These are phyloP conservation scores for Moniliophthora roreri DNA, from an alignment of 1,284 basidiomycete species.

Conservation along the genomic window DNA sequence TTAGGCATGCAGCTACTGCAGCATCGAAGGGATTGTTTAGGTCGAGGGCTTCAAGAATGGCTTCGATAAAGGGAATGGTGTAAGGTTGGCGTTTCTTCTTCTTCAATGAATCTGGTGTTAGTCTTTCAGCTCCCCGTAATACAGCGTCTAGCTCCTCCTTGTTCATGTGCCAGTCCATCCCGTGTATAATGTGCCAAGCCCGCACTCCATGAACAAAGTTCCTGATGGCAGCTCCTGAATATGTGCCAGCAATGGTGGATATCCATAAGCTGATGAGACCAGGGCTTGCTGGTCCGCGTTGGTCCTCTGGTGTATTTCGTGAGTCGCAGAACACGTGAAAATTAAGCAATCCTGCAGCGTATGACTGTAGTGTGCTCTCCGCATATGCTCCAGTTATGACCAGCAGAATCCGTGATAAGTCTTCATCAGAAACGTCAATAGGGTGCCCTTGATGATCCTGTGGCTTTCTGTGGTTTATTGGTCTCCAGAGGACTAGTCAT, in stretches of 20 bases:
- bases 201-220: slow-evolving; percentile 23
- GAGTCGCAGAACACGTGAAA: slow-evolving; percentile 10
- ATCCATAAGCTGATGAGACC: slow-evolving; percentile 2
- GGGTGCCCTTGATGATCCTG: no score
- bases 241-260: slow-evolving; percentile 12
- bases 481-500: no score
- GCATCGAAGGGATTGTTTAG: slow-evolving; percentile 21
- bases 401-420: neutral
- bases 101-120: slow-evolving; percentile 13
- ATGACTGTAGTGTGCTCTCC: neutral
- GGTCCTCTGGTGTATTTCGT: neutral
- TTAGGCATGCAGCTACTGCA: slow-evolving; percentile 32
- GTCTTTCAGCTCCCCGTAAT: slow-evolving; percentile 10
- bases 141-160: slow-evolving; percentile 7
- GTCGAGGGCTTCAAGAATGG: slow-evolving; percentile 5
- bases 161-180: slow-evolving; percentile 19
- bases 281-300: slow-evolving; percentile 1
- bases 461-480: no score
- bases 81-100: slow-evolving; percentile 13
- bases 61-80: slow-evolving; percentile 10
- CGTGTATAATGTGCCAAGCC: slow-evolving; percentile 27
- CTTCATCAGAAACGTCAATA: neutral
- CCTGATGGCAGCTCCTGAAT: slow-evolving; percentile 16
- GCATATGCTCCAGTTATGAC: neutral
- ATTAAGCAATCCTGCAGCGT: neutral